Evolutionary conservation across 225 moss, liverwort and hornwort genomes (phyloP), one percentile per base, ranked within the genome.

Genomic region (Straminergon stramineum): DNA sequence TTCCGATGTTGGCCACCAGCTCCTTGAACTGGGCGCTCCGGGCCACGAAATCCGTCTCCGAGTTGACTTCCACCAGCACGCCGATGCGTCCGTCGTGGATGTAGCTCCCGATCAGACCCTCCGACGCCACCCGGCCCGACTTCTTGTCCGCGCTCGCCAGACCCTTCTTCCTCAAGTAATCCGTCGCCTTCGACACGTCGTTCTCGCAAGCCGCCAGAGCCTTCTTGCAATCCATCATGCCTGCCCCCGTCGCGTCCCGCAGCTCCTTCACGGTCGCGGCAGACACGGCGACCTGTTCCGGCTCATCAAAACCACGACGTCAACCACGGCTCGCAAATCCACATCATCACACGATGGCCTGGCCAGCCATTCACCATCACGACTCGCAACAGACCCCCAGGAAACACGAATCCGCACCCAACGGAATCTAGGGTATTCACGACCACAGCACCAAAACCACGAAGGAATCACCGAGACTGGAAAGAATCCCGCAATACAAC

Each of bases 171-270:
- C 97, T 87, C 85, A 99, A 74, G 60, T 89, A 99, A 39, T 95
- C 97, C 45, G 91, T 93, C 67, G 98, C 97, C 80, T 96, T 94
- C 90, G 94, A 91, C 57, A 99, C 84, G 88, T 99, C 93, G 87
- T 97, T 97, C 85, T 89, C 93, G 86, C 94, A 95, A 30, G 95
- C 93, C 64, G 84, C 75, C 34, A 99, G 91, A 34, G 98, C 98
- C 92, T 99, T 99, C 90, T 99, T 99, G 95, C 97, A 99, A 34
- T 99, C 97, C 98, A 99, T 99, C 98, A 99, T 97, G 68, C 98
- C 98, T 65, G 98, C 96, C 81, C 97, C 98, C 9, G 98, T 96
- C 37, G 90, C 91, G 17, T 96, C 93, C 84, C 98, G 93, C 67
- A 99, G 94, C 88, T 96, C 94, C 84, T 97, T 97, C 84, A 99